Base-by-base conservation (phyloP, 805 yeast species). In the Tetrapisispora namnaoensis region DNA sequence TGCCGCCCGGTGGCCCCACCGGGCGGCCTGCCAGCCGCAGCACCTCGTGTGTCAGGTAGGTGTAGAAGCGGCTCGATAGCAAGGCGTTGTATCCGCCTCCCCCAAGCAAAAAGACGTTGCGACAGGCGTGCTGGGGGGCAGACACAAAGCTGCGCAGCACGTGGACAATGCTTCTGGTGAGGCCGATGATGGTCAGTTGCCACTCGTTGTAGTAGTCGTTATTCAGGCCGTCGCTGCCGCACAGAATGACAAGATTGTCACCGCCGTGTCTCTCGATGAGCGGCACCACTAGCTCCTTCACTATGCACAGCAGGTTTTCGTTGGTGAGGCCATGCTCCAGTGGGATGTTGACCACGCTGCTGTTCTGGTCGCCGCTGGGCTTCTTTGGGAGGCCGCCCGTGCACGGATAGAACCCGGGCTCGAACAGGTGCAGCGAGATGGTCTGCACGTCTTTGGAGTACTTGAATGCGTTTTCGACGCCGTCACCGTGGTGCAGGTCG, bases 401-500 rank as follows among this genome's bases (percentile, higher is more conserved):
- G 1, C 89, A 87, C 0, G 93, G 93, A 54, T 75, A 85, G 58
- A 85, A 85, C 0, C 88, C 89, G 2, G 72, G 48, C 48, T 81
- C 91, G 52, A 64, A 70, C 30, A 85, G 59, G 63, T 85, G 95
- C 2, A 83, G 51, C 0, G 89, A 82, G 20, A 82, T 67, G 0
- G 86, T 80, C 46, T 75, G 62, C 0, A 85, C 84, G 32, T 73
- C 74, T 37, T 71, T 69, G 1, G 83, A 75, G 51, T 66, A 71
- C 51, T 70, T 65, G 63, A 82, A 84, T 0, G 88, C 87, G 2
- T 69, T 67, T 45, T 82, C 82, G 6, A 85, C 91, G 0, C 89
- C 95, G 61, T 85, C 90, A 0, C 91, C 90, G 62, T 84, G 90
- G 60, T 85, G 95, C 8, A 85, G 61, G 62, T 85, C 95, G 7